Evolutionary conservation across 352 stramenopile genomes (phyloP), one percentile per base, ranked within the genome.

Genomic region (Chrysophaeum taylorii): DNA sequence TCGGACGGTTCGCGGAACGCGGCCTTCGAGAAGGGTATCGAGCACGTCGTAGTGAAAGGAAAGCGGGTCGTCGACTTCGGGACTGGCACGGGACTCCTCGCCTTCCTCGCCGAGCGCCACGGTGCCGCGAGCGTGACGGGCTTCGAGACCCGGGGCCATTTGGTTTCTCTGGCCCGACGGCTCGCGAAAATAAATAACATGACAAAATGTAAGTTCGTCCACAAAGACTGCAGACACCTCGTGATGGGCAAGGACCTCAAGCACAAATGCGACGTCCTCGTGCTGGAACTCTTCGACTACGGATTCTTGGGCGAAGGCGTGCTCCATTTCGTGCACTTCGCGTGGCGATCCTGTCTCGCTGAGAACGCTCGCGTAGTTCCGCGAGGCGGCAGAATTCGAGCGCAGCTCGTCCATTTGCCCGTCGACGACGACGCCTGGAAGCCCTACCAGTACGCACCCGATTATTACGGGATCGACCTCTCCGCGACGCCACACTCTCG

Each of bases 41-140:
- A 7, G 7, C 5, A 31, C 0, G 33, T 35, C 39, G 68, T 72
- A 25, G 36, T 31, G 48, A 7, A 18, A 23, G 29, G 37, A 25
- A n/a, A 14, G 53, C 48, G 43, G 7, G 68, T 72, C 41, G 23
- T 68, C 4, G 68, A 72, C 31, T 61, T 72, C n/a, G 68, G 68
- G 29, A 72, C 68, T 7, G 68, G 68, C 39, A 69, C 42, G 1
- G 68, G 68, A 7, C 45, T 72, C 25, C 52, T 72, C 2, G 68
- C 68, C 9, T n/a, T 72, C 16, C n/a, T 68, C 14, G 50, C 68
- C 33, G 48, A 14, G 21, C 21, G 37, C 9, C 50, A 48, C 4
- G 68, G 68, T 35, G 61, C 68, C 1, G 23, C 37, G 9, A 2
- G 5, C 7, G 68, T 72, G 4, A 35, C 31, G 27, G 68, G 37